Evolutionary conservation across 768 basidiomycete genomes (phyloP), one percentile per base, ranked within the genome.

Genomic region (Suillus spraguei): DNA sequence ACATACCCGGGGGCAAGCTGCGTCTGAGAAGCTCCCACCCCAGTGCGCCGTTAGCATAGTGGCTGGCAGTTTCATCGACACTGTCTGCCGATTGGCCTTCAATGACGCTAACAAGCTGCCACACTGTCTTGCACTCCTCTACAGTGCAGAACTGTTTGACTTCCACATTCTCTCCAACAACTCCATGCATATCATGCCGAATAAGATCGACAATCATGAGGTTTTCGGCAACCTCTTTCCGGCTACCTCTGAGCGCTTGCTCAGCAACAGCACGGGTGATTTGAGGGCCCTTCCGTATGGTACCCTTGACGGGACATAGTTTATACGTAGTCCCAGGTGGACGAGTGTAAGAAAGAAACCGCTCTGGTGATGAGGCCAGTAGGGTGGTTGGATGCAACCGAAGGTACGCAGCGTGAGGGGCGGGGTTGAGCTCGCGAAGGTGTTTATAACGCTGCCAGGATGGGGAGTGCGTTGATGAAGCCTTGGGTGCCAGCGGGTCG

Each of bases 151-250:
- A 91, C 66, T 94, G 88, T 62, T 85, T 88, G 7, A 97, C 94
- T 14, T 82, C 73, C 9, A 99, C 95, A 60, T 90, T 82, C 44
- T 92, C 89, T 1, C 92, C 93, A 22, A 97, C 84, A 61, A 90
- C 88, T 36, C 87, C 87, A 67, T 96, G 88, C 39, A 99, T 80
- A 76, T 99, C 96, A 67, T 97, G 92, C 39, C 95, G 87, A 69
- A 97, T 97, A 55, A 99, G 85, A 73, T 98, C 96, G 32, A 97
- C 96, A 66, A 99, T 97, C 96, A 99, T 98, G 62, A 99, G 77
- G 72, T 99, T 99, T 79, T 98, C 96, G 0, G 95, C 96, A 2
- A 96, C 87, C 75, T 99, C 96, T 74, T 99, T 99, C 49, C 78
- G 80, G 73, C 84, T 90, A 6, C 89, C 88, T 16, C 79, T 80